Conservation (phyloP, 2,329 filamentous ascomycete species). For the Diaporthe longicolla region DNA sequence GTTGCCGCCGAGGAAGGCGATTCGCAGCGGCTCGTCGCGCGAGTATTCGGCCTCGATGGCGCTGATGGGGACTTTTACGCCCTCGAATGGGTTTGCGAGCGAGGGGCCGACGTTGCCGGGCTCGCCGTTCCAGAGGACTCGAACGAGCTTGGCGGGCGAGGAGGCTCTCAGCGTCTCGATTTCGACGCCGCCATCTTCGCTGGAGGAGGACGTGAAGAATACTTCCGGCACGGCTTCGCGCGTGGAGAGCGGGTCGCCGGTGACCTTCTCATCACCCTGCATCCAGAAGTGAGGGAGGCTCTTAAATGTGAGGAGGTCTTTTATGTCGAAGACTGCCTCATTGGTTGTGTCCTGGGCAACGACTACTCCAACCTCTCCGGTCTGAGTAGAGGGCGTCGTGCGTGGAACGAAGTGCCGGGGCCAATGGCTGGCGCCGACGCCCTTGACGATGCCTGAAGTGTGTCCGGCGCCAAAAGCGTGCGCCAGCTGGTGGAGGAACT, state of each 20-base stretch:
- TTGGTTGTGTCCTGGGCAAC: not conserved
- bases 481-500: constrained; percentile 10
- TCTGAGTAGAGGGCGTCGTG: not conserved
- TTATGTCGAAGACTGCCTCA: not conserved
- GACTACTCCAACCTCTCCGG: not conserved
- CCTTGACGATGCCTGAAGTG: not conserved
- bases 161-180: too few species aligned
- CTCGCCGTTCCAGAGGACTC: not conserved
- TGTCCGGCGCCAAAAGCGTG: not conserved
- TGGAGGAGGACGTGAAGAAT: too few species aligned
- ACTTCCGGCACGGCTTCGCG: not conserved
- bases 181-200: not conserved
- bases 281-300: not conserved
- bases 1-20: constrained; percentile 12
- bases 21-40: not conserved
- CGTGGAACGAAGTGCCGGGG: not conserved
- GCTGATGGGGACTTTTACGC: not conserved
- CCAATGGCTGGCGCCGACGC: not conserved
- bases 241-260: not conserved
- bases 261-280: not conserved
- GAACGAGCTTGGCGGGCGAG: not conserved
- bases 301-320: not conserved
- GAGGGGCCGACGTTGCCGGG: not conserved
- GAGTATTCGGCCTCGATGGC: not conserved
- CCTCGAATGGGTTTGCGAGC: not conserved